A percentile compares a stretch with the other conserved stretches of the same genome.
Conservation (phyloP, 495 filamentous ascomycete genomes). For the Xylaria cubensis region DNA sequence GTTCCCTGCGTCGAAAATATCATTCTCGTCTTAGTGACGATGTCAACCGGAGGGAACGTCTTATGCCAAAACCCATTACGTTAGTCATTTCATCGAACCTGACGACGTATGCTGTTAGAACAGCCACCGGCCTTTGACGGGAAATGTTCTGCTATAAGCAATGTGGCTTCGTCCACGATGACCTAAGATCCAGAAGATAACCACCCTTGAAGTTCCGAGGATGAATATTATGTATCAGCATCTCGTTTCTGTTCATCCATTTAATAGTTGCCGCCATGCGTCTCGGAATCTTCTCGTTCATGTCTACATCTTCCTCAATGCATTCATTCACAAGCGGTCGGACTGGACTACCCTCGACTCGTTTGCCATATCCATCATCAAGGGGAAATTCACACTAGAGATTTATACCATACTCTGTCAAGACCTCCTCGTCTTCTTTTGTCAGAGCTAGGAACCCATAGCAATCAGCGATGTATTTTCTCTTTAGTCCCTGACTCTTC, state of each 20-base stretch:
- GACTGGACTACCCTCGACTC: not conserved
- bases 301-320: slow-evolving; percentile 5
- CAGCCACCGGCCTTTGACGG: not conserved
- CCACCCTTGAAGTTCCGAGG: slow-evolving; percentile 9
- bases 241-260: slow-evolving; percentile 10
- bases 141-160: slow-evolving; percentile 5
- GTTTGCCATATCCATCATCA: slow-evolving; percentile 3
- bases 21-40: not conserved
- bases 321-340: slow-evolving; percentile 14
- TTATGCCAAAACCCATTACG: not conserved
- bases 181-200: not conserved
- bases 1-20: not conserved
- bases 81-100: not conserved
- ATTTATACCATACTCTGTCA: slow-evolving; percentile 2
- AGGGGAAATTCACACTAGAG: slow-evolving; percentile 11
- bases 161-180: slow-evolving; percentile 1
- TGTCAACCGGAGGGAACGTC: not conserved
- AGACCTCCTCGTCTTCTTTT: not conserved
- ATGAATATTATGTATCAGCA: not conserved
- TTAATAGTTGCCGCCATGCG: not conserved
- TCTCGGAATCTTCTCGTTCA: not conserved
- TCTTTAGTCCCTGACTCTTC: not conserved
- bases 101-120: not conserved
- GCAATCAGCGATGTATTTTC: not conserved
- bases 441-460: not conserved